These are phyloP conservation scores for Penicillium sp. DNA, from an alignment of 2,329 filamentous ascomycete genomes.

Conservation along the genomic window DNA sequence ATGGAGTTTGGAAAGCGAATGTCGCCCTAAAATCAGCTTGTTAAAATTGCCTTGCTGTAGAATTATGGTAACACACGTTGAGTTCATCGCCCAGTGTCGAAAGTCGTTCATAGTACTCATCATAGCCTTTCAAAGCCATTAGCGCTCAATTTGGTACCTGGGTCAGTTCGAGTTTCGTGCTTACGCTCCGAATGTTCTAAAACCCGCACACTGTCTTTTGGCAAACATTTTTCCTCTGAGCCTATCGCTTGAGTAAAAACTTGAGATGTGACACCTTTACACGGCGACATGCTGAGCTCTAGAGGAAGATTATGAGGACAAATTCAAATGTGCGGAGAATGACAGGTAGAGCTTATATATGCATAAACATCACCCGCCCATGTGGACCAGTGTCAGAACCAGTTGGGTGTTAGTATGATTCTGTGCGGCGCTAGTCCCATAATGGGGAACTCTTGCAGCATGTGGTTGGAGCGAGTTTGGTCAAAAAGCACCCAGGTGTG, in stretches of 20 bases:
- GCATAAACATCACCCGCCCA: too few relatives aligned
- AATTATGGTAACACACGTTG: neutral
- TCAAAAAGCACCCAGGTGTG: too few relatives aligned
- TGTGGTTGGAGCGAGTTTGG: too few relatives aligned
- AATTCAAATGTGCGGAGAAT: neutral
- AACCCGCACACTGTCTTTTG: neutral
- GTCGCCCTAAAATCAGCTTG: neutral
- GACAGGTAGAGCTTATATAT: neutral
- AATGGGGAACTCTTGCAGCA: too few relatives aligned
- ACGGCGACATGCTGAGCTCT: neutral
- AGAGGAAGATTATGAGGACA: neutral
- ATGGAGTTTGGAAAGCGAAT: neutral
- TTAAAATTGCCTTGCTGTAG: neutral
- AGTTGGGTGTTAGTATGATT: too few relatives aligned
- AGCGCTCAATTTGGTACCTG: neutral
- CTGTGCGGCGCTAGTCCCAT: too few relatives aligned
- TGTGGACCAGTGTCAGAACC: too few relatives aligned
- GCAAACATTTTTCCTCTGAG: neutral
- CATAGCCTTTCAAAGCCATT: neutral
- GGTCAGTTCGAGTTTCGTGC: neutral
- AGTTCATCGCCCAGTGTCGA: neutral
- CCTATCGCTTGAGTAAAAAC: neutral
- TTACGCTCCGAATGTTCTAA: neutral
- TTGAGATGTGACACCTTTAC: neutral
- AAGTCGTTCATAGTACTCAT: neutral